phyloP scores from a whole-genome alignment of 78 protist genomes.

The Dictyostelium capitatum region DNA sequence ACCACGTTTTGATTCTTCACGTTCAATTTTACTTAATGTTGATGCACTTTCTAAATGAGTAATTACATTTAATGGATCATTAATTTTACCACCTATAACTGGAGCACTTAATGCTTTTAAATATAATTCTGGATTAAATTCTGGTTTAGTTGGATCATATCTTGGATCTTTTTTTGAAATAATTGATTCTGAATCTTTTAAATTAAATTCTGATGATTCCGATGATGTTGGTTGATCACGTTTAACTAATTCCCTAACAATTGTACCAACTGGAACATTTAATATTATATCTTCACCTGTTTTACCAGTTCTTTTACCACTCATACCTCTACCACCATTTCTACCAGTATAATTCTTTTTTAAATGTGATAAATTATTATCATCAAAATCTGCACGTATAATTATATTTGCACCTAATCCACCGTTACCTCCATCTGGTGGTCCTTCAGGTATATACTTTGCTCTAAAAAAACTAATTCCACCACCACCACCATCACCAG shows the following conservation, averaged over 20 bases:
- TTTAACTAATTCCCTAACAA: slow-evolving; percentile 33
- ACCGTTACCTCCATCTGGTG: slow-evolving; percentile 82
- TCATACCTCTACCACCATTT: slow-evolving; percentile 36
- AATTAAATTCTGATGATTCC: not conserved
- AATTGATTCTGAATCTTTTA: not conserved
- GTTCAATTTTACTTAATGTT: not conserved
- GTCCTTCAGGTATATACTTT: slow-evolving; percentile 69
- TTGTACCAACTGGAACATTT: slow-evolving; percentile 75
- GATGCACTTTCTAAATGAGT: not conserved
- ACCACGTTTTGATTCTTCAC: not conserved
- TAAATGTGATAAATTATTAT: slow-evolving; percentile 66
- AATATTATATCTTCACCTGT: slow-evolving; percentile 61
- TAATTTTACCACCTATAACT: slow-evolving; percentile 7
- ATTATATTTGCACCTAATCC: slow-evolving; percentile 64
- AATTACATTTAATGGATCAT: not conserved
- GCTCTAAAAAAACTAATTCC: slow-evolving; percentile 52
- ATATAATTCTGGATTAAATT: slow-evolving; percentile 31
- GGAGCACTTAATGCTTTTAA: slow-evolving; percentile 49
- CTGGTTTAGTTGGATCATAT: not conserved
- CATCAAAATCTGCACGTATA: slow-evolving; percentile 38
- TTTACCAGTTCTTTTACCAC: slow-evolving; percentile 44
- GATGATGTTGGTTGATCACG: no score
- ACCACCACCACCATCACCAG: slow-evolving; percentile 80
- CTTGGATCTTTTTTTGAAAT: slow-evolving; percentile 19
- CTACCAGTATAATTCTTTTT: slow-evolving; percentile 19